These are phyloP conservation scores for Verticillium tricorpus DNA, from an alignment of 2,329 filamentous ascomycete species.

Conservation along the genomic window DNA sequence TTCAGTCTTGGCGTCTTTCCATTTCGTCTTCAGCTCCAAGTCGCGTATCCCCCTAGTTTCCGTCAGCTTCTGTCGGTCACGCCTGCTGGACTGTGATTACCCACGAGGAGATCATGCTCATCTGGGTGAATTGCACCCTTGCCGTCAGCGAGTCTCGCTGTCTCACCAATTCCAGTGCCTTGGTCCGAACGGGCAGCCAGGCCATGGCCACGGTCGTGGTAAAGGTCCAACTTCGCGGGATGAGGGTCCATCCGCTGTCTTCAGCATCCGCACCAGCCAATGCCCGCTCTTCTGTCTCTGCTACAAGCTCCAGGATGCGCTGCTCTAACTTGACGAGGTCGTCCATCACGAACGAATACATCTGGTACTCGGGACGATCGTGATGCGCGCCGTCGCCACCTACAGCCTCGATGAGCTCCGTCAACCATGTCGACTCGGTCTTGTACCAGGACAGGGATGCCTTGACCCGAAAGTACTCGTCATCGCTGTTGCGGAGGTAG, in stretches of 20 bases:
- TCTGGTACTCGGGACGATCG: conserved; percentile 33
- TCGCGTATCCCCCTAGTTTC: conserved; percentile 24
- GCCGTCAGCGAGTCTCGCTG: conserved; percentile 40
- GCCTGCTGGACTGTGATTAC: conserved; percentile 8
- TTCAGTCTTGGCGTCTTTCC: conserved; percentile 23
- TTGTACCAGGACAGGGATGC: conserved; percentile 43
- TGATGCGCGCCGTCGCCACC: conserved; percentile 9
- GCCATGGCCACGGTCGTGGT: conserved; percentile 36
- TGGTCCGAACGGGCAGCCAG: conserved; percentile 38
- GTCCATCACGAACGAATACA: conserved; percentile 44
- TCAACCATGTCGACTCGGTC: conserved; percentile 41
- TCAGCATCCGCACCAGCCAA: conserved; percentile 11
- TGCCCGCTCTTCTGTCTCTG: conserved; percentile 32
- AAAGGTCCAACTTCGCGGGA: conserved; percentile 30
- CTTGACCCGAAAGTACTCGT: conserved; percentile 43
- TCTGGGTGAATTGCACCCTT: conserved; percentile 42
- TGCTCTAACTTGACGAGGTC: conserved; percentile 38
- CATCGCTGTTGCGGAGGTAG: conserved; percentile 40
- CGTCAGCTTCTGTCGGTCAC: neutral
- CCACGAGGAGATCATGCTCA: conserved; percentile 42
- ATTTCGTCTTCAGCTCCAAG: conserved; percentile 26
- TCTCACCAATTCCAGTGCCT: conserved; percentile 39
- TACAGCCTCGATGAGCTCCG: conserved; percentile 30
- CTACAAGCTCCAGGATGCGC: conserved; percentile 38
- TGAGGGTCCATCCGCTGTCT: conserved; percentile 29